These are phyloP conservation scores for Lycium barbarum DNA, from an alignment of 257 asterid genomes.

Conservation along the genomic window DNA sequence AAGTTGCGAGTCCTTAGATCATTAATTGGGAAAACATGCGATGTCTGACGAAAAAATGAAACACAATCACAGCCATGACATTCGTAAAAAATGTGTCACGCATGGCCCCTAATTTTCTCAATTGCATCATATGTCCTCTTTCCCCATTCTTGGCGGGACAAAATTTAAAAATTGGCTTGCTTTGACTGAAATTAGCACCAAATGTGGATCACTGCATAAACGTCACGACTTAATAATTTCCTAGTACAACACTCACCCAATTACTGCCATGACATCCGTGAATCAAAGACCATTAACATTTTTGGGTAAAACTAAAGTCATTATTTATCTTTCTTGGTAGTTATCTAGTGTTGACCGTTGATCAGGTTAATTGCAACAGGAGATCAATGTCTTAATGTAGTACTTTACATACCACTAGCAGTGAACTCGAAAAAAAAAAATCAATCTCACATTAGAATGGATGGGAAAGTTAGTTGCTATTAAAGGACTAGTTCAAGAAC, in stretches of 20 bases:
- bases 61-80: constrained; percentile 33
- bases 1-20: constrained; percentile 24
- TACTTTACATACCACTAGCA: too few species aligned
- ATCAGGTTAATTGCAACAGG: not conserved
- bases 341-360: not conserved
- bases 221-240: not conserved
- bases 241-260: constrained; percentile 18
- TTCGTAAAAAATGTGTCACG: constrained; percentile 28
- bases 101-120: constrained; percentile 25
- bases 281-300: not conserved
- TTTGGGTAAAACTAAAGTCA: constrained; percentile 17
- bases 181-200: constrained; percentile 23
- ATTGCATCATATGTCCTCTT: not conserved
- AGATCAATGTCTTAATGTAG: not conserved
- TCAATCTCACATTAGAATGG: too few species aligned
- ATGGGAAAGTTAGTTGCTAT: too few species aligned
- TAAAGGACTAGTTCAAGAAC: too few species aligned
- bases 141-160: constrained; percentile 2
- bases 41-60: constrained; percentile 25
- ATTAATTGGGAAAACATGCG: constrained; percentile 8
- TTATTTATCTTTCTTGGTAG: not conserved
- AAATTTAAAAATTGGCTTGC: not conserved
- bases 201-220: constrained; percentile 25
- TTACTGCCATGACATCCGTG: constrained; percentile 30
- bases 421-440: too few species aligned